Percentiles rank a stretch among this genome's conserved stretches.
phyloP scores from a whole-genome alignment of 495 filamentous ascomycete species.

The Coniosporium apollinis region DNA sequence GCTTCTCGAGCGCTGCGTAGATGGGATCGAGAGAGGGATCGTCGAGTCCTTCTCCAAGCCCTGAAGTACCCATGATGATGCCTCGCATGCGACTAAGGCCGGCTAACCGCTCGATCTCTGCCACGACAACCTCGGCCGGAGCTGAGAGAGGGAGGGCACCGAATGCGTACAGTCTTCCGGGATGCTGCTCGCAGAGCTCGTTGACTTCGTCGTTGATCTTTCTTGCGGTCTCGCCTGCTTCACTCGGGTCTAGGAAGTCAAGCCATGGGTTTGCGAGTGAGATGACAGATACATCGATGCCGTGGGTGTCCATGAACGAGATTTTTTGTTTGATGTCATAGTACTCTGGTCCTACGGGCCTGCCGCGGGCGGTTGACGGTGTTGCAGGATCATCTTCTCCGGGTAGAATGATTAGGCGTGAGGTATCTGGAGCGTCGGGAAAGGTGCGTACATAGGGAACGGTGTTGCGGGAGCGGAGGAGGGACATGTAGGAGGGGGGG shows the following conservation, averaged over 20 bases:
- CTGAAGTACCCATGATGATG: slow-evolving; percentile 75
- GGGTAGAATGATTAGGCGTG: slow-evolving; percentile 68
- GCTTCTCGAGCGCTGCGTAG: slow-evolving; percentile 48
- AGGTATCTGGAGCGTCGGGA: slow-evolving; percentile 32
- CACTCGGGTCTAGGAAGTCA: slow-evolving; percentile 53
- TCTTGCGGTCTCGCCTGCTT: slow-evolving; percentile 43
- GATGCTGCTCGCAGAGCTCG: slow-evolving; percentile 40
- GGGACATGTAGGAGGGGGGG: slow-evolving; percentile 62
- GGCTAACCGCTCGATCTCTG: slow-evolving; percentile 45
- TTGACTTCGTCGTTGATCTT: slow-evolving; percentile 66
- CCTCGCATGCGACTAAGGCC: slow-evolving; percentile 54
- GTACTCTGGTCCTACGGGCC: slow-evolving; percentile 62
- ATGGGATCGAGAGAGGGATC: slow-evolving; percentile 55
- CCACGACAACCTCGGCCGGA: slow-evolving; percentile 38
- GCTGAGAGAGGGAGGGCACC: slow-evolving; percentile 66
- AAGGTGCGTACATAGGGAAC: slow-evolving; percentile 71
- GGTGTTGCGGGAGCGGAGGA: slow-evolving; percentile 55
- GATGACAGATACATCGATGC: slow-evolving; percentile 68
- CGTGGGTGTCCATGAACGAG: slow-evolving; percentile 71
- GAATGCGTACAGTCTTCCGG: slow-evolving; percentile 57
- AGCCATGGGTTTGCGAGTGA: slow-evolving; percentile 94
- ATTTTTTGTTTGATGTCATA: slow-evolving; percentile 57
- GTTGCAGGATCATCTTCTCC: slow-evolving; percentile 45
- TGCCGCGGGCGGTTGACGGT: slow-evolving; percentile 34
- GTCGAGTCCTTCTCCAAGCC: slow-evolving; percentile 67